phyloP scores from a whole-genome alignment of 1,139 yeast species.

The Hyphopichia khmerensis region DNA sequence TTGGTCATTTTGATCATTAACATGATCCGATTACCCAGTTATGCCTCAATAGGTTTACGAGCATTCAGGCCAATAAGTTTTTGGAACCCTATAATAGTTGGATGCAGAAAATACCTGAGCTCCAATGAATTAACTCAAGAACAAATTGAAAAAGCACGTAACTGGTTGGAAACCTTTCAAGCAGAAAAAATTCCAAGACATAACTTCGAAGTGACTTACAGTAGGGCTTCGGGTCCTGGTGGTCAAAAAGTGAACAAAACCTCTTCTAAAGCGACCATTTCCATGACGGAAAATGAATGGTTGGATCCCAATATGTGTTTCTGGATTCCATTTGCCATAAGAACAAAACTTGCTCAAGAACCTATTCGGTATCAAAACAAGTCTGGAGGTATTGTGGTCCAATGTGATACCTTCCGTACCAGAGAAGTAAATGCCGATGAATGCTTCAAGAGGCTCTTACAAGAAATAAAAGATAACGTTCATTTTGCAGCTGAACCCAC shows the following conservation, averaged over 20 bases:
- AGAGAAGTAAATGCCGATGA: conserved; percentile 57
- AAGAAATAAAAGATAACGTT: conserved; percentile 49
- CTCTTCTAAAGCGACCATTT: conserved; percentile 73
- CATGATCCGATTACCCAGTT: no score
- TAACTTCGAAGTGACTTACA: conserved; percentile 53
- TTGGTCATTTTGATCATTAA: no score
- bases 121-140: conserved; percentile 6
- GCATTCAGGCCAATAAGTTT: no score
- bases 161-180: conserved; percentile 45
- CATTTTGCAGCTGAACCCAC: conserved; percentile 52
- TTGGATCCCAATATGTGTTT: conserved; percentile 35
- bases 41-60: no score
- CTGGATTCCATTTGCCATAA: conserved; percentile 65
- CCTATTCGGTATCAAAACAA: conserved; percentile 58
- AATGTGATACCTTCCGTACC: conserved; percentile 60
- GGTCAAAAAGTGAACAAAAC: conserved; percentile 93
- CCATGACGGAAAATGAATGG: conserved; percentile 50
- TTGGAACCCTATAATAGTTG: no score
- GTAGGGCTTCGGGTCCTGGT: conserved; percentile 89
- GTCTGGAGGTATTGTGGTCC: conserved; percentile 58
- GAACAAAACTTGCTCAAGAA: conserved; percentile 38
- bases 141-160: conserved; percentile 33
- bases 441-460: conserved; percentile 59
- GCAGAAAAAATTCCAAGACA: conserved; percentile 45
- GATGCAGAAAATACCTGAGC: no score